Evolutionary conservation across 1,284 basidiomycete genomes (phyloP).

Genomic region (Pholiota adiposa): DNA sequence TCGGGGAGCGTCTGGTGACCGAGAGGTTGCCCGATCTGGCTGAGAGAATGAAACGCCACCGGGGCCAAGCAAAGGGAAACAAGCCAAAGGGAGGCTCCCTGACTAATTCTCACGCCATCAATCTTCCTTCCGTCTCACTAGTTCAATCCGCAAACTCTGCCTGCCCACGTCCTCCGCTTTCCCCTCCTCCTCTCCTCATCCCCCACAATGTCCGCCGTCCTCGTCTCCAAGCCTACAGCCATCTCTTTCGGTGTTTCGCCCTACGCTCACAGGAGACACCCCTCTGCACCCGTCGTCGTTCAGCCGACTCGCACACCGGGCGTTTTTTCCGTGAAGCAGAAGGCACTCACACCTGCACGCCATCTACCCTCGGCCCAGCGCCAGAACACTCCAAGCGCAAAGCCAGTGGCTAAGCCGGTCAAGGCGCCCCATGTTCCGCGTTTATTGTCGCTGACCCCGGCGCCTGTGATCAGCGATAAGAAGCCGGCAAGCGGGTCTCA

Average conservation of each 20-base stretch:
- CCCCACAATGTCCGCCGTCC: constrained; percentile 53
- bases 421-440: constrained; percentile 27
- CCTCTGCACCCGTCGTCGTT: constrained; percentile 68
- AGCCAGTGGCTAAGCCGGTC: constrained; percentile 23
- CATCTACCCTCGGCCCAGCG: constrained; percentile 31
- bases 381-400: constrained; percentile 25
- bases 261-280: constrained; percentile 58
- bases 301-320: constrained; percentile 74
- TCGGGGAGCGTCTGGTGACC: background rate
- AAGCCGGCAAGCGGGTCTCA: constrained; percentile 12
- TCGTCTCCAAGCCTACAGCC: constrained; percentile 59
- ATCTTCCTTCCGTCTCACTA: constrained; percentile 19
- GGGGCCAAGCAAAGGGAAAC: constrained; percentile 15
- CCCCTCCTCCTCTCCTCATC: constrained; percentile 27
- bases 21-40: background rate
- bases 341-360: constrained; percentile 34
- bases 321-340: constrained; percentile 52
- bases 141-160: constrained; percentile 17
- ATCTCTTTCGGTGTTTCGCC: constrained; percentile 36
- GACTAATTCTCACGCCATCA: constrained; percentile 16
- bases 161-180: constrained; percentile 15
- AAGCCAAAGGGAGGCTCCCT: background rate
- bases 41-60: constrained; percentile 20
- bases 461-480: constrained; percentile 29
- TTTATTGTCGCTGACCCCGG: constrained; percentile 26